Evolutionary conservation across 2,329 filamentous ascomycete genomes (phyloP).

Genomic region (Nigrospora oryzae): DNA sequence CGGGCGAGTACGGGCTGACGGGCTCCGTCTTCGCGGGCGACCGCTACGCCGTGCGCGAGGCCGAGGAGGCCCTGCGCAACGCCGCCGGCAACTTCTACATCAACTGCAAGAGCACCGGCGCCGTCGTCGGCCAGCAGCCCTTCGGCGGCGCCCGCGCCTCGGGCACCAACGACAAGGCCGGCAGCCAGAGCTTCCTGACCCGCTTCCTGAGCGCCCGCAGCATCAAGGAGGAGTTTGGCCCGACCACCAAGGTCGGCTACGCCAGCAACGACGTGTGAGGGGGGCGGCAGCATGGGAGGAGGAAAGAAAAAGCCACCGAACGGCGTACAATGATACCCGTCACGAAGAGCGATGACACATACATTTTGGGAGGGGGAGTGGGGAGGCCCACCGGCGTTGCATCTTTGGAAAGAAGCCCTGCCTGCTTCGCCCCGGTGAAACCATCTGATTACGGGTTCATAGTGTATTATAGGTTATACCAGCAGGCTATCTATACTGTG

Average conservation of each 20-base stretch:
- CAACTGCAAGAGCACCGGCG: conserved; percentile 74
- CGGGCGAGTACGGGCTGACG: conserved; percentile 71
- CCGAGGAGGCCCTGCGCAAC: conserved; percentile 64
- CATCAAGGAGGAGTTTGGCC: conserved; percentile 68
- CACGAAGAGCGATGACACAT: no score
- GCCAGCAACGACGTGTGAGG: conserved; percentile 59
- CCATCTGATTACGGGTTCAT: no score
- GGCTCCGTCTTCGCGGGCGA: conserved; percentile 69
- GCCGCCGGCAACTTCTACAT: conserved; percentile 79
- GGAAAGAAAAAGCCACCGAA: no score
- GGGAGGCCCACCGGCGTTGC: no score
- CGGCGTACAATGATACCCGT: no score
- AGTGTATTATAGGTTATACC: no score
- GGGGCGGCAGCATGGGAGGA: not conserved
- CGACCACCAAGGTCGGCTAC: conserved; percentile 56
- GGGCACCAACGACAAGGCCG: conserved; percentile 68
- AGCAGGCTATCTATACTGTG: no score
- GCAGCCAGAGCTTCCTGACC: conserved; percentile 53
- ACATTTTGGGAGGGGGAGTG: no score
- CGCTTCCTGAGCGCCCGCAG: conserved; percentile 60
- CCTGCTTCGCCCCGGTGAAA: no score
- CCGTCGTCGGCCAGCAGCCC: conserved; percentile 65
- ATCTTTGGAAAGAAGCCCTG: no score
- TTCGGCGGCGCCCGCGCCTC: conserved; percentile 62
- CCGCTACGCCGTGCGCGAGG: conserved; percentile 54